Base-by-base conservation (phyloP, 2,329 filamentous ascomycete genomes). In the Fusarium hainanense region DNA sequence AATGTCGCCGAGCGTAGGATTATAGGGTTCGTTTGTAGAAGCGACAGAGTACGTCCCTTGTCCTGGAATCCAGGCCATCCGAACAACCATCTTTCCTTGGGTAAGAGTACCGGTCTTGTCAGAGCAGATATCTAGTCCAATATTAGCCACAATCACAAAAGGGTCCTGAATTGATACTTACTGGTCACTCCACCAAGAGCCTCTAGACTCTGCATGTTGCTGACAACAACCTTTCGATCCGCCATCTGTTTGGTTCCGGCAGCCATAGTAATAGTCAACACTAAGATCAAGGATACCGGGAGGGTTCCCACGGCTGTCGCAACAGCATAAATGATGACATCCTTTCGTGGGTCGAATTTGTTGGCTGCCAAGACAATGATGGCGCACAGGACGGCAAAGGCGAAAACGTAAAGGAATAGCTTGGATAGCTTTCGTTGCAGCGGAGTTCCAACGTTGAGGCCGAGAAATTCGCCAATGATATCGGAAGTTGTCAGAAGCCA, bases 371-470 rank as follows among this genome's bases (percentile, higher is more conserved):
- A 20, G 3, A 68, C 71, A 7, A 74, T 63, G 32, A 74, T 65
- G 25, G 71, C 71, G 28, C 71, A 74, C 13, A 74, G 51, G 3
- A 74, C 28, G 1, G 73, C 71, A 4, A 71, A 66, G 4, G 63
- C 63, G 9, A 75, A 74, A 6, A 92, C 84, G 5, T 88, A 79
- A 21, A 92, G 85, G 27, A 90, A 91, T 54, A 93, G 85, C 74
- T 89, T 88, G 68, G 88, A 89, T 41, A 93, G 80, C 74, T 90
- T 91, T 61, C 87, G 86, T 75, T 92, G 89, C 32, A 93, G 80
- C 0, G 90, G 90, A 6, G 90, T 92, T 14, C 90, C 90, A n/a
- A 88, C 77, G 16, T 73, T 78, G 11, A 83, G 71, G 12, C 81
- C 85, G 27, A 87, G 82, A 64, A 87, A 84, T 44, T 81, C 77